These are phyloP conservation scores for Pluteus cervinus DNA, from an alignment of 768 basidiomycete species.

Conservation along the genomic window DNA sequence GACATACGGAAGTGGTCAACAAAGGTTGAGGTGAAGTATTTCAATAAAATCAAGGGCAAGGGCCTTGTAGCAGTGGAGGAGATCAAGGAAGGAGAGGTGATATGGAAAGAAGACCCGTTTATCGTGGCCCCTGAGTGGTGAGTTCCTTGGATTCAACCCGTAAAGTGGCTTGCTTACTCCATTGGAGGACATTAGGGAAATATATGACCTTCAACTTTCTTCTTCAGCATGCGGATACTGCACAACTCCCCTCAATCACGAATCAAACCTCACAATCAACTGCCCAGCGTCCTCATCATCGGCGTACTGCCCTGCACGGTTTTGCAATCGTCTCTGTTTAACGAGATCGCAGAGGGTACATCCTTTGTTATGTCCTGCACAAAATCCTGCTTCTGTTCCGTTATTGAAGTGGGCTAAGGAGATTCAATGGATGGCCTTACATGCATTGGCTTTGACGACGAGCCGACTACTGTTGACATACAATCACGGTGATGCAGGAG, in stretches of 20 bases:
- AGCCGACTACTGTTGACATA: constrained; percentile 54
- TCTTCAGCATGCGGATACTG: constrained; percentile 69
- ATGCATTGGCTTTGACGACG: constrained; percentile 65
- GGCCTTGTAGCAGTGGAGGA: constrained; percentile 69
- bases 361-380: constrained; percentile 65
- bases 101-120: constrained; percentile 87
- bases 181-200: constrained; percentile 47
- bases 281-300: constrained; percentile 42
- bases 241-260: constrained; percentile 52
- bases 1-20: constrained; percentile 57
- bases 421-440: constrained; percentile 69
- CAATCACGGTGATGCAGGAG: constrained; percentile 38
- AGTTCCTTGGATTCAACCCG: too few relatives aligned
- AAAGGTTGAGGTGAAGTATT: constrained; percentile 63
- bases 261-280: constrained; percentile 39
- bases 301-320: constrained; percentile 53
- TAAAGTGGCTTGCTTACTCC: constrained; percentile 5
- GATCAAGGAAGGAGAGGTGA: constrained; percentile 63
- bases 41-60: constrained; percentile 71
- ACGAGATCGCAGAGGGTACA: constrained; percentile 59
- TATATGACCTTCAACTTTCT: constrained; percentile 59
- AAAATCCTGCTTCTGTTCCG: constrained; percentile 63
- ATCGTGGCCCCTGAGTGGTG: constrained; percentile 79
- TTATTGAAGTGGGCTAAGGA: constrained; percentile 56
- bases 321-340: constrained; percentile 78